Evolutionary conservation across 306 rosid species (phyloP).

Genomic region (Sesbania bispinosa): DNA sequence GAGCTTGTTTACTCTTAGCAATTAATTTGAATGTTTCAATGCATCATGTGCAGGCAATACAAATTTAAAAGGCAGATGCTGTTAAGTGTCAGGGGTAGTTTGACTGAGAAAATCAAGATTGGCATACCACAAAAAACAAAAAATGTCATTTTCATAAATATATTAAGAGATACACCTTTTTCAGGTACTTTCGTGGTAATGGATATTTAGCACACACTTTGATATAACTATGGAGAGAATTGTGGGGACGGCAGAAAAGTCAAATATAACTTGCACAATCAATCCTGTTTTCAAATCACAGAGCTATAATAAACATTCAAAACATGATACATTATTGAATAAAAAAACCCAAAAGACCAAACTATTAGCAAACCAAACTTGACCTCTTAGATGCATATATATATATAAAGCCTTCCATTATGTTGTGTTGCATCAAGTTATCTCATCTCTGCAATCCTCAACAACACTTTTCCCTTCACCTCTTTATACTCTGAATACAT

Average conservation of each 20-base stretch:
- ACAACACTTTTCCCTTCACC: neutral
- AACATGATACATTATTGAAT: neutral
- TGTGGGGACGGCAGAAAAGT: slow-evolving; percentile 15
- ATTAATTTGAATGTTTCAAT: slow-evolving; percentile 17
- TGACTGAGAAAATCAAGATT: slow-evolving; percentile 30
- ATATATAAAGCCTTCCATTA: neutral
- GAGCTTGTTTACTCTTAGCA: neutral
- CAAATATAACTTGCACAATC: neutral
- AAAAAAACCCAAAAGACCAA: neutral
- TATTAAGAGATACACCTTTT: neutral
- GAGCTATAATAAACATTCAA: neutral
- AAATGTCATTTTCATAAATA: neutral
- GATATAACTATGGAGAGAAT: neutral
- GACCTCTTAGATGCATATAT: slow-evolving; percentile 15
- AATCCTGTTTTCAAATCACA: neutral
- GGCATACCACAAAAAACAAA: neutral
- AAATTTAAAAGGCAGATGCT: neutral
- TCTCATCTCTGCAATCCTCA: neutral
- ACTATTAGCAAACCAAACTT: slow-evolving; percentile 11
- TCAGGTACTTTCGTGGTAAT: neutral
- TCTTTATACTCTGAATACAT: neutral
- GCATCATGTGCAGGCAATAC: neutral
- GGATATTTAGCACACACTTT: neutral
- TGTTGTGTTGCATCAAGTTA: neutral
- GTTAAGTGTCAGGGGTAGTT: neutral